Conservation (phyloP, 305 asterid species). For the Fraxinus greggii region DNA sequence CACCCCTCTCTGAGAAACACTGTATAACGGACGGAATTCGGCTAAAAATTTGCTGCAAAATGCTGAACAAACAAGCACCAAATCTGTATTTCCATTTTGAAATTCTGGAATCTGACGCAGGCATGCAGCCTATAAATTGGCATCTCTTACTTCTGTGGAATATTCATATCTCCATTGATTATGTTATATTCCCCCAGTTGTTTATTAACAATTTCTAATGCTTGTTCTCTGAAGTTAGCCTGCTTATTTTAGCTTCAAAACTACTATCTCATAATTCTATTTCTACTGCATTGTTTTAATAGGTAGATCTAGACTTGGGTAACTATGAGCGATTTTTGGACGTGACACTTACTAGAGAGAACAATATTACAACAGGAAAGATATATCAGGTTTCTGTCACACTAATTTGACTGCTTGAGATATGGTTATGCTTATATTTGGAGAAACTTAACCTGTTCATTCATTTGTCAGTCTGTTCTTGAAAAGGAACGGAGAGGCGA, state of each 20-base stretch:
- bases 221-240: neutral
- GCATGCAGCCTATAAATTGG: neutral
- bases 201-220: neutral
- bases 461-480: conserved; percentile 63
- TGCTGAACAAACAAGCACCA: neutral
- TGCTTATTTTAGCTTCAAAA: conserved; percentile 13
- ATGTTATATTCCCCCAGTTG: neutral
- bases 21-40: neutral
- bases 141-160: conserved; percentile 9
- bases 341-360: conserved; percentile 79
- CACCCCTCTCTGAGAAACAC: neutral
- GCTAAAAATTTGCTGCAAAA: neutral
- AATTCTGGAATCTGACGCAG: neutral
- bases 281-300: conserved; percentile 20
- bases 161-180: neutral
- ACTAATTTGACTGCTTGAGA: neutral
- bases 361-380: conserved; percentile 94
- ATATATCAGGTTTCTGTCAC: conserved; percentile 71
- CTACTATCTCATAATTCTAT: conserved; percentile 2
- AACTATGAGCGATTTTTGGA: conserved; percentile 91
- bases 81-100: neutral
- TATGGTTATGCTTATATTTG: conserved; percentile 19
- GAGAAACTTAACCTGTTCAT: conserved; percentile 25
- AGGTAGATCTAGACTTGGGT: conserved; percentile 95
- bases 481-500: conserved; percentile 72